A percentile compares a stretch with the other conserved stretches of the same genome.
Conservation (phyloP, 371 early-diverging fungal species). For the Mycotypha africana region DNA sequence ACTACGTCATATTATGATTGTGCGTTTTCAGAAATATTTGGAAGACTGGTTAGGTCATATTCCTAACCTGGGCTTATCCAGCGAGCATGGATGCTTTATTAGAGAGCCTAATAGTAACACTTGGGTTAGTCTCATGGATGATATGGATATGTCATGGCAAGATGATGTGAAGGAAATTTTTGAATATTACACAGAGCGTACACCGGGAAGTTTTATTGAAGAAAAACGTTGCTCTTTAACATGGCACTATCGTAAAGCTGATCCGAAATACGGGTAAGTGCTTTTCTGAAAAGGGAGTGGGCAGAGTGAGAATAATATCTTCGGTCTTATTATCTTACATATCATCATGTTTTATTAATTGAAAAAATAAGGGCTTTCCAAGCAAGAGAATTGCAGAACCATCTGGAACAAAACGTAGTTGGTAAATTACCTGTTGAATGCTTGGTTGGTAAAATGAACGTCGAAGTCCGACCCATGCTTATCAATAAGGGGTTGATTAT, state of each 20-base stretch:
- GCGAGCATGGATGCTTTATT: slow-evolving; percentile 64
- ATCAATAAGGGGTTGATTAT: slow-evolving; percentile 89
- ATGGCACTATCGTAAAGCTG: slow-evolving; percentile 87
- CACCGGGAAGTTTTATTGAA: slow-evolving; percentile 75
- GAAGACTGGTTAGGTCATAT: slow-evolving; percentile 80
- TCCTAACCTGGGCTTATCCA: slow-evolving; percentile 68
- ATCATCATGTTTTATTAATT: neutral
- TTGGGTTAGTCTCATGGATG: slow-evolving; percentile 70
- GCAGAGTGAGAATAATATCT: too few relatives aligned
- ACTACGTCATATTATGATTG: slow-evolving; percentile 39
- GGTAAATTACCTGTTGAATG: slow-evolving; percentile 85
- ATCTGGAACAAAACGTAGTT: slow-evolving; percentile 74
- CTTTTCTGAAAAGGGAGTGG: too few relatives aligned
- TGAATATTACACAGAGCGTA: slow-evolving; percentile 80
- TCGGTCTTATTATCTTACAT: neutral
- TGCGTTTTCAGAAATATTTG: slow-evolving; percentile 47
- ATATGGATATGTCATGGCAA: slow-evolving; percentile 78
- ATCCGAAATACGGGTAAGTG: slow-evolving; percentile 66
- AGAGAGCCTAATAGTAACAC: slow-evolving; percentile 39
- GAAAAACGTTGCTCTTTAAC: slow-evolving; percentile 71
- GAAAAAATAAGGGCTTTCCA: slow-evolving; percentile 52
- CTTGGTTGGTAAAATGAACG: slow-evolving; percentile 86
- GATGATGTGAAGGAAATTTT: slow-evolving; percentile 75
- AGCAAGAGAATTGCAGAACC: slow-evolving; percentile 84
- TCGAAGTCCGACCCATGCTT: slow-evolving; percentile 77